Conservation (phyloP, 495 filamentous ascomycete species). For the Immersiella caudata region DNA sequence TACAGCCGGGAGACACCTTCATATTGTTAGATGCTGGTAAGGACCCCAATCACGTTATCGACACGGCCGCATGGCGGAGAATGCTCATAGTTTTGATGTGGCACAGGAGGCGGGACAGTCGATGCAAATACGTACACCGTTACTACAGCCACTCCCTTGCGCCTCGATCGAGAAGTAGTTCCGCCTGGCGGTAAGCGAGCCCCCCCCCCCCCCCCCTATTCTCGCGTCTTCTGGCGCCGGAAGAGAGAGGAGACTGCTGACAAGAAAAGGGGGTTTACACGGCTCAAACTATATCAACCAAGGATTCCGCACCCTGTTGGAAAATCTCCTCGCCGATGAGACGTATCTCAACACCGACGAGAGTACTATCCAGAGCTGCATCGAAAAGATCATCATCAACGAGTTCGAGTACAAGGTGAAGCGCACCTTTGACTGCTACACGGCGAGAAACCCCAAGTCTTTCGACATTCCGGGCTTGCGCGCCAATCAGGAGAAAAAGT, state of each 20-base stretch:
- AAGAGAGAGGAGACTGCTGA: constrained; percentile 1
- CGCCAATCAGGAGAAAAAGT: constrained; percentile 11
- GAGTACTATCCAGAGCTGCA: constrained; percentile 6
- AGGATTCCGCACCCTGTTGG: constrained; percentile 14
- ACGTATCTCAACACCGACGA: constrained; percentile 16
- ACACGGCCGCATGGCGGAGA: constrained; percentile 28
- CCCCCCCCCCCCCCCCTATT: too few species aligned
- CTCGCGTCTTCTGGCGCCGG: background rate
- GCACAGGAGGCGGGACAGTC: constrained; percentile 45
- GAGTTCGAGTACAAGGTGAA: constrained; percentile 22
- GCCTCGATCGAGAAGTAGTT: constrained; percentile 23
- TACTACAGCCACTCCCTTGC: constrained; percentile 33
- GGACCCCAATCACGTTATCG: constrained; percentile 20
- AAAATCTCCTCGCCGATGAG: constrained; percentile 15
- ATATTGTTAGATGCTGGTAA: constrained; percentile 28
- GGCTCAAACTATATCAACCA: constrained; percentile 27
- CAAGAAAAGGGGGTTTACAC: constrained; percentile 18
- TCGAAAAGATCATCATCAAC: constrained; percentile 19
- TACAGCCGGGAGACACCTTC: constrained; percentile 10
- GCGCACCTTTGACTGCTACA: constrained; percentile 18
- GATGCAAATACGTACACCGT: constrained; percentile 47
- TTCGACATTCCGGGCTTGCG: constrained; percentile 17
- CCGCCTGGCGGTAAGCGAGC: background rate
- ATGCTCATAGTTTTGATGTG: constrained; percentile 27
- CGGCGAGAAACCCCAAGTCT: background rate